Evolutionary conservation across 2,329 filamentous ascomycete genomes (phyloP).

Genomic region (Daldinia eschscholtzii): DNA sequence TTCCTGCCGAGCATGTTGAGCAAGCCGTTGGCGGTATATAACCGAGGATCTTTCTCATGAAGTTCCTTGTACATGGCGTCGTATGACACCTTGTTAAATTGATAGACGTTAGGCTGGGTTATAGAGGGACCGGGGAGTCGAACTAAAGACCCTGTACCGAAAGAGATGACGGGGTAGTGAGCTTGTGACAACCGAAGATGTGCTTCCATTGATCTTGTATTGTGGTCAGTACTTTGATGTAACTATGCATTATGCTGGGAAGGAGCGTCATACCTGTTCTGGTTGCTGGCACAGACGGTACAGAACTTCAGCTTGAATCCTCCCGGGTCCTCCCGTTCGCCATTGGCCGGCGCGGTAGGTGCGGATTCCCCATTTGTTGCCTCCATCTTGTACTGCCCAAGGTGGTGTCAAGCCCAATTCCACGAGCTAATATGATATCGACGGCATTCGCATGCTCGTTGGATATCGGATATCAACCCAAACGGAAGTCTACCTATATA

Average conservation of each 20-base stretch:
- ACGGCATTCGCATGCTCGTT: conserved; percentile 31
- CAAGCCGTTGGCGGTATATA: conserved; percentile 93
- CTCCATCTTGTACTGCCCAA: conserved; percentile 53
- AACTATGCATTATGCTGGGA: background rate
- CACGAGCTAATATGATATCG: conserved; percentile 41
- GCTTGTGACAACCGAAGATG: conserved; percentile 90
- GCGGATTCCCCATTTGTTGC: conserved; percentile 56
- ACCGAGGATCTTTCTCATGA: conserved; percentile 82
- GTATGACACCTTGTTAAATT: conserved; percentile 98
- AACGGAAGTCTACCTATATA: background rate
- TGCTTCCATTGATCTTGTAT: conserved; percentile 91
- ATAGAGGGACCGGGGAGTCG: conserved; percentile 92
- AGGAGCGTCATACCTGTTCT: conserved; percentile 78
- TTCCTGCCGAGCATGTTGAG: conserved; percentile 97
- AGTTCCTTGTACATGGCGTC: conserved; percentile 94
- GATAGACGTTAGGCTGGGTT: conserved; percentile 94
- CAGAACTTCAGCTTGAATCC: conserved; percentile 94
- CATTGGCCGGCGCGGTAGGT: conserved; percentile 55
- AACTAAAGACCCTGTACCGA: conserved; percentile 94
- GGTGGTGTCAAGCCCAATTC: conserved; percentile 12
- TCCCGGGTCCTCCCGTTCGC: conserved; percentile 63
- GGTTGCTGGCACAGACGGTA: conserved; percentile 98
- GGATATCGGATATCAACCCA: background rate
- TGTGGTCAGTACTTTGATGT: conserved; percentile 33
- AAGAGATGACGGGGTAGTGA: conserved; percentile 95